Percentiles rank a stretch among this genome's conserved stretches.
These are phyloP conservation scores for Arthrinium phaeospermum DNA, from an alignment of 2,329 filamentous ascomycete species.

Conservation along the genomic window DNA sequence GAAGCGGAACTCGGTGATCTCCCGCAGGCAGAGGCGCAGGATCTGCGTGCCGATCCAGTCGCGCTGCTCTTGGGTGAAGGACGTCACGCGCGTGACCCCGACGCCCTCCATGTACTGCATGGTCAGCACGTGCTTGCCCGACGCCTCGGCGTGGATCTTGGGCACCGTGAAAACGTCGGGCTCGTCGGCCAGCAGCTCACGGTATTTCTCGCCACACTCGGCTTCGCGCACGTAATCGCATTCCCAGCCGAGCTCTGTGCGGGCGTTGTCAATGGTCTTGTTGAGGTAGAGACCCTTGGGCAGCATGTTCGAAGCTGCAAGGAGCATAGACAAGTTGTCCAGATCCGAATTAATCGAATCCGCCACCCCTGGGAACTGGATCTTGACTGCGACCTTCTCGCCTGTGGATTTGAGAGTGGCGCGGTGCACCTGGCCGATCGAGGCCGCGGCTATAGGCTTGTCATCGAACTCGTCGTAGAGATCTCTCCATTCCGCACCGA, in stretches of 20 bases:
- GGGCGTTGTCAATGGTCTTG: conserved; percentile 95
- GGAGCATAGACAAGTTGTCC: conserved; percentile 87
- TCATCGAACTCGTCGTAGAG: conserved; percentile 88
- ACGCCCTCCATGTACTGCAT: conserved; percentile 90
- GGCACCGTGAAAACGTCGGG: conserved; percentile 79
- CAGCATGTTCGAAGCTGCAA: conserved; percentile 87
- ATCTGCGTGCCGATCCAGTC: conserved; percentile 98
- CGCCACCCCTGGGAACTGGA: conserved; percentile 96
- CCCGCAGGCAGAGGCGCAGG: conserved; percentile 86
- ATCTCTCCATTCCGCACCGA: conserved; percentile 84
- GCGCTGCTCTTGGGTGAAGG: conserved; percentile 80
- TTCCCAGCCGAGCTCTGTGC: conserved; percentile 92
- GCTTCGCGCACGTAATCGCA: conserved; percentile 95
- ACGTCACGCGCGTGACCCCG: conserved; percentile 80
- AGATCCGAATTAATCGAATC: conserved; percentile 96
- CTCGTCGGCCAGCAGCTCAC: conserved; percentile 76
- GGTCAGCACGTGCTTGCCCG: conserved; percentile 84
- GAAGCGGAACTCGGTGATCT: conserved; percentile 93
- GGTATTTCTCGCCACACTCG: conserved; percentile 77
- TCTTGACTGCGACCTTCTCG: conserved; percentile 86
- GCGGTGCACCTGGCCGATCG: conserved; percentile 94
- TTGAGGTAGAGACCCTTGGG: conserved; percentile 93
- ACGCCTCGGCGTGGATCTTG: conserved; percentile 77
- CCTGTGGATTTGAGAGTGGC: conserved; percentile 79
- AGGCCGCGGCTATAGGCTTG: conserved; percentile 90